These are phyloP conservation scores for Multifurca ochricompacta DNA, from an alignment of 768 basidiomycete species.

Conservation along the genomic window DNA sequence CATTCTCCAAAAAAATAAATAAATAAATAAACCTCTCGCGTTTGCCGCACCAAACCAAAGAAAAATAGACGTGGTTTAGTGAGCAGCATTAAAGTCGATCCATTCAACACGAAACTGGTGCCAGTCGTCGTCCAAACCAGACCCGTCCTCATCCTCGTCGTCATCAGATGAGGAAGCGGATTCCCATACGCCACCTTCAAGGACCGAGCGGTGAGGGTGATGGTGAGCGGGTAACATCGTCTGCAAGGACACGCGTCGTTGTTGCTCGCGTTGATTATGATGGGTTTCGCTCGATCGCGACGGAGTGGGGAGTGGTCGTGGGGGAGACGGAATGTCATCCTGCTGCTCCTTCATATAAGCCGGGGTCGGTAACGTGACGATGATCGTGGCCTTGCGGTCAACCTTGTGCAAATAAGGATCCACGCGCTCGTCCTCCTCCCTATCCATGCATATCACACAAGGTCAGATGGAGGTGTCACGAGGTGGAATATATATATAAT, in stretches of 20 bases:
- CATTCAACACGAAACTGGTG: conserved; percentile 18
- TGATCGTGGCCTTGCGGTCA: not conserved
- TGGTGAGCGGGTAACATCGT: not conserved
- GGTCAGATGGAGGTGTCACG: not conserved
- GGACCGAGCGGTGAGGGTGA: not conserved
- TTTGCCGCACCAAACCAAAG: too few species aligned
- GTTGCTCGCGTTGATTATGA: not conserved
- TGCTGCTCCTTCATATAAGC: not conserved
- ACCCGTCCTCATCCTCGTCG: not conserved
- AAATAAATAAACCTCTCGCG: too few species aligned
- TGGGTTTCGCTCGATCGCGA: not conserved
- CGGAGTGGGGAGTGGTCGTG: not conserved
- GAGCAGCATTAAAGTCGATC: conserved; percentile 9
- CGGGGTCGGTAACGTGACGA: not conserved
- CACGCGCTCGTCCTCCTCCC: not conserved
- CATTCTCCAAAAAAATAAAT: too few species aligned
- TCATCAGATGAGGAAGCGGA: not conserved
- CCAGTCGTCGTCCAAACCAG: conserved; percentile 10
- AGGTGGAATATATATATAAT: not conserved
- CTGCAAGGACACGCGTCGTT: not conserved
- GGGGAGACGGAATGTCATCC: not conserved
- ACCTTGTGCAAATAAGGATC: conserved; percentile 3
- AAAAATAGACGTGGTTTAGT: not conserved
- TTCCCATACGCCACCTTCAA: conserved; percentile 7
- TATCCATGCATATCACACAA: not conserved